Percentiles rank a stretch among this genome's conserved stretches.
Conservation (phyloP, 768 basidiomycete species). For the Tremella mesenterica region DNA sequence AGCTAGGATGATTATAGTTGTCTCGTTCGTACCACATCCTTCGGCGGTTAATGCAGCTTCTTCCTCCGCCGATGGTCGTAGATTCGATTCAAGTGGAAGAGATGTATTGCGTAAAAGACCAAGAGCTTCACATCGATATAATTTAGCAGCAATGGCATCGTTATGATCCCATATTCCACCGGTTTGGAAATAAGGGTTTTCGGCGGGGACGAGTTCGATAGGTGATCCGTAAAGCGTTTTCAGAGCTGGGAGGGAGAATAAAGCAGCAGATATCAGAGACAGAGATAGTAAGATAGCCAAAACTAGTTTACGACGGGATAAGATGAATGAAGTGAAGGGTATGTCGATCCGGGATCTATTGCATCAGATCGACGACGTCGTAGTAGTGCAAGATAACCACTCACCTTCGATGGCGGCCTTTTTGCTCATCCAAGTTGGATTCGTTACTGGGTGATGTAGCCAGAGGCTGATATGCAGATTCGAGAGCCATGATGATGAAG, state of each 20-base stretch:
- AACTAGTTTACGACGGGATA: background rate
- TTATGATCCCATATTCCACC: slow-evolving; percentile 37
- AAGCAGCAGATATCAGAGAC: background rate
- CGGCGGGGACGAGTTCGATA: background rate
- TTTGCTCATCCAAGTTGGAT: no score
- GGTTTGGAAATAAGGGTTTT: slow-evolving; percentile 29
- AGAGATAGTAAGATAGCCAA: background rate
- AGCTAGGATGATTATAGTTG: slow-evolving; percentile 30
- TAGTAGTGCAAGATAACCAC: no score
- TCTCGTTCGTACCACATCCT: slow-evolving; percentile 33
- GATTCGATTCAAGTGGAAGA: background rate
- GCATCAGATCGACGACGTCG: no score
- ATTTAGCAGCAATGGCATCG: slow-evolving; percentile 13
- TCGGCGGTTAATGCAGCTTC: slow-evolving; percentile 11
- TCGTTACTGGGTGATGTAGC: slow-evolving; percentile 1
- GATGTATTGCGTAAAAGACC: slow-evolving; percentile 27
- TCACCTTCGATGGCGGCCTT: no score
- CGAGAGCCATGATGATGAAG: no score
- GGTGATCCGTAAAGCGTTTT: background rate
- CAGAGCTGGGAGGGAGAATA: background rate
- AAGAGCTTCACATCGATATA: slow-evolving; percentile 27
- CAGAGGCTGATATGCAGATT: slow-evolving; percentile 2
- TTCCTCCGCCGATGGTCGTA: slow-evolving; percentile 6
- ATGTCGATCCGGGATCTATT: no score
- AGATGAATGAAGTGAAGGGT: background rate